A percentile compares a stretch with the other conserved stretches of the same genome.
phyloP scores from a whole-genome alignment of 441 rosid genomes.

The Gossypium trilobum region DNA sequence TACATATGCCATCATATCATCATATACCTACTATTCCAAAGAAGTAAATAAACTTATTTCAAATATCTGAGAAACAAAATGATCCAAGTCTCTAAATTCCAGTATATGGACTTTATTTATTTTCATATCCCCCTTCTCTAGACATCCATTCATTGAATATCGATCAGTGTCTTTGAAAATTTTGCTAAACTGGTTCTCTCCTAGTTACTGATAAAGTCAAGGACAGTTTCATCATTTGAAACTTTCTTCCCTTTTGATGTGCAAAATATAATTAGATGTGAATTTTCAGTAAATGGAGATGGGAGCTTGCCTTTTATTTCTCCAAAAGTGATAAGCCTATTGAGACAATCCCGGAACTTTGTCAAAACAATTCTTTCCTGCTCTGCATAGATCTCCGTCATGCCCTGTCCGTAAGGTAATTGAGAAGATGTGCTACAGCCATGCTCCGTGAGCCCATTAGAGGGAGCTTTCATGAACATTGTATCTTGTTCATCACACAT shows the following conservation, averaged over 20 bases:
- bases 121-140: background rate
- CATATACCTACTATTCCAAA: background rate
- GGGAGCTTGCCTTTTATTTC: constrained; percentile 66
- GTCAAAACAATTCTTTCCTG: constrained; percentile 78
- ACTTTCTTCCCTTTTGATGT: constrained; percentile 10
- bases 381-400: constrained; percentile 61
- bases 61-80: constrained; percentile 4
- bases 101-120: background rate
- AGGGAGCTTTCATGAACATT: constrained; percentile 47
- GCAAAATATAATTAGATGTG: background rate
- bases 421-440: constrained; percentile 48
- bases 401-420: constrained; percentile 45
- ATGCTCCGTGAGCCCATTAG: constrained; percentile 44
- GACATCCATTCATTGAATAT: background rate
- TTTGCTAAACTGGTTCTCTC: background rate
- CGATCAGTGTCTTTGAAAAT: background rate
- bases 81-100: background rate
- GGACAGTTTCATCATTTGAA: constrained; percentile 10
- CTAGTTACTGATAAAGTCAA: constrained; percentile 1
- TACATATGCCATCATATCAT: background rate
- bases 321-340: constrained; percentile 73
- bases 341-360: constrained; percentile 79
- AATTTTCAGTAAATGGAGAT: constrained; percentile 10
- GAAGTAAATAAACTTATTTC: background rate
- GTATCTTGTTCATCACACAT: constrained; percentile 60